Evolutionary conservation across 2,329 filamentous ascomycete genomes (phyloP).

Genomic region (Botrytis deweyae): DNA sequence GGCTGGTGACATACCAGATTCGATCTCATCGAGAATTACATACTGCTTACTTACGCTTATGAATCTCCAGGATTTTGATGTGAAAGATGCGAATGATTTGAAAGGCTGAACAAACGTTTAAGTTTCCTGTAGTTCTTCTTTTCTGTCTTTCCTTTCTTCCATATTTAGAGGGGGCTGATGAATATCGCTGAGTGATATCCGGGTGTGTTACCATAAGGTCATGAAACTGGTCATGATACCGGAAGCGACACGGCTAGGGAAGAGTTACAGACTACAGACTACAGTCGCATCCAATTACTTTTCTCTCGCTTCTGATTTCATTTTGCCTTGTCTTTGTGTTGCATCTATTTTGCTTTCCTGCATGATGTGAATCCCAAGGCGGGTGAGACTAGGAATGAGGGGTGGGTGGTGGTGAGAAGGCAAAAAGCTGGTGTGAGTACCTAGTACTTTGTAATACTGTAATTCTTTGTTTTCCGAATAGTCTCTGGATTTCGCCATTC

Average conservation of each 20-base stretch:
- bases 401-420: neutral
- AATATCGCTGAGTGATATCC: neutral
- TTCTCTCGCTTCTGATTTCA: neutral
- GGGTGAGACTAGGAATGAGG: conserved; percentile 14
- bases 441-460: neutral
- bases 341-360: neutral
- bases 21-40: conserved; percentile 11
- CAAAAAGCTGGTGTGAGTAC: conserved; percentile 3
- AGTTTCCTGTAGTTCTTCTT: neutral
- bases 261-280: too few relatives aligned
- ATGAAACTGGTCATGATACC: conserved; percentile 18
- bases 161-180: conserved; percentile 19
- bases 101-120: neutral
- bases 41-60: conserved; percentile 25
- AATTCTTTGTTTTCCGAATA: neutral
- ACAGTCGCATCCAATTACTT: neutral
- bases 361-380: neutral
- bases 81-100: neutral
- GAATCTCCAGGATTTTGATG: conserved; percentile 20
- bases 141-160: neutral
- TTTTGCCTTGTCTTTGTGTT: conserved; percentile 1
- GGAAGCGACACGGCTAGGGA: conserved; percentile 9
- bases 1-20: conserved; percentile 10
- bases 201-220: neutral
- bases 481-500: neutral